These are phyloP conservation scores for Oxytropis ochrocephala DNA, from an alignment of 306 rosid species.

Conservation along the genomic window DNA sequence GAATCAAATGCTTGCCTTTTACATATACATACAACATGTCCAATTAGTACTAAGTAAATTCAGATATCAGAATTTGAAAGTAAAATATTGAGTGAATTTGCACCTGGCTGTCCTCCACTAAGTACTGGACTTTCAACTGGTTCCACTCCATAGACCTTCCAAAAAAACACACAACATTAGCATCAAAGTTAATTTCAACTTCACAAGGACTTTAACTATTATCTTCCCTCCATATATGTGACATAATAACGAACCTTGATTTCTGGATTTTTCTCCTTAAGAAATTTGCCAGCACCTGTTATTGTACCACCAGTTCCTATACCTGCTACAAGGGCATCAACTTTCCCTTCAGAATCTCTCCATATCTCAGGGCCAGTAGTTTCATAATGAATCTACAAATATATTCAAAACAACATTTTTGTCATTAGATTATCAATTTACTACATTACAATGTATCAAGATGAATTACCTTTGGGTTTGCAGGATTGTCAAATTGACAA, in stretches of 20 bases:
- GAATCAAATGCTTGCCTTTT: constrained; percentile 60
- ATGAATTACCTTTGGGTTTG: constrained; percentile 50
- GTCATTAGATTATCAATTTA: not conserved
- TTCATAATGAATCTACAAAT: constrained; percentile 61
- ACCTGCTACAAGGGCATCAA: constrained; percentile 56
- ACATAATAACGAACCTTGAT: constrained; percentile 43
- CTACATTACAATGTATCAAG: not conserved
- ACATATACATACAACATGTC: not conserved
- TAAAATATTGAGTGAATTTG: constrained; percentile 10
- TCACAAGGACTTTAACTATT: not conserved
- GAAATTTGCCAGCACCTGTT: constrained; percentile 63
- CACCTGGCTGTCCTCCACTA: constrained; percentile 63
- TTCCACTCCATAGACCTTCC: constrained; percentile 64
- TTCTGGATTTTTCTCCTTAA: constrained; percentile 59
- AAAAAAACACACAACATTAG: not conserved
- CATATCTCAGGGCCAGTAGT: constrained; percentile 81
- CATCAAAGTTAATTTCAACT: not conserved
- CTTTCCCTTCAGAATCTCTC: constrained; percentile 64
- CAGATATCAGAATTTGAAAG: not conserved
- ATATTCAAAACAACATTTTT: not conserved
- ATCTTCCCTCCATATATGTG: not conserved
- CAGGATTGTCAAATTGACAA: constrained; percentile 52
- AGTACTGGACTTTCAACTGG: constrained; percentile 68
- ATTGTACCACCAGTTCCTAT: constrained; percentile 71
- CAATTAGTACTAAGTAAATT: not conserved